Conservation (phyloP, 2,329 filamentous ascomycete species). For the Didymella keratinophila region DNA sequence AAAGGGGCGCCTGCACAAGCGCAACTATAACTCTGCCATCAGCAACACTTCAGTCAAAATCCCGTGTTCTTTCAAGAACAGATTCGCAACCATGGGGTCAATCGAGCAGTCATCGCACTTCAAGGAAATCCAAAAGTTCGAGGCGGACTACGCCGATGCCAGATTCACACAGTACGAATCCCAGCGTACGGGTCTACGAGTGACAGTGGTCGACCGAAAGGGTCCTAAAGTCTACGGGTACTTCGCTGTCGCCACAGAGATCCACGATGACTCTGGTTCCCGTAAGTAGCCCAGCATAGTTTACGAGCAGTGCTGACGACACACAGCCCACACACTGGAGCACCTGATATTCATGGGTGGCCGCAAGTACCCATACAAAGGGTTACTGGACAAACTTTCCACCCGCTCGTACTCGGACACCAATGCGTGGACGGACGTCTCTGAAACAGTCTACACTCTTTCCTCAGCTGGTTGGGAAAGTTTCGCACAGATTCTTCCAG, state of each 20-base stretch:
- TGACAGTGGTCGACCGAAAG: conserved; percentile 88
- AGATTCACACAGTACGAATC: conserved; percentile 96
- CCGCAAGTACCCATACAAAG: conserved; percentile 92
- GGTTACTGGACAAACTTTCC: conserved; percentile 90
- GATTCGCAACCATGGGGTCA: conserved; percentile 41
- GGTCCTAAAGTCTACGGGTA: conserved; percentile 91
- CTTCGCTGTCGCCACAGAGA: conserved; percentile 95
- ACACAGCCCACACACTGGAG: conserved; percentile 58
- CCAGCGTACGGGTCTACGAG: conserved; percentile 89
- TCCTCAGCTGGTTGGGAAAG: conserved; percentile 97
- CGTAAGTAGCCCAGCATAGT: conserved; percentile 50
- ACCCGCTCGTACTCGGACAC: conserved; percentile 92
- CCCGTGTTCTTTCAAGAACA: background rate
- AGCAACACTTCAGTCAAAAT: background rate
- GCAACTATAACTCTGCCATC: conserved; percentile 3
- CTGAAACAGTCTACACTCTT: conserved; percentile 95
- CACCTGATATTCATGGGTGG: conserved; percentile 73
- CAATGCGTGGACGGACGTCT: conserved; percentile 96
- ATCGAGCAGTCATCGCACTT: conserved; percentile 66
- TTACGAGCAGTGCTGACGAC: conserved; percentile 13
- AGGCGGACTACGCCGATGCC: conserved; percentile 87
- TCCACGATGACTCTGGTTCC: conserved; percentile 94
- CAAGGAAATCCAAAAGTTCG: conserved; percentile 83
- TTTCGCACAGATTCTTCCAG: conserved; percentile 89
- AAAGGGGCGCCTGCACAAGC: conserved; percentile 32